phyloP scores from a whole-genome alignment of 257 asterid species.

The Apocynum venetum region DNA sequence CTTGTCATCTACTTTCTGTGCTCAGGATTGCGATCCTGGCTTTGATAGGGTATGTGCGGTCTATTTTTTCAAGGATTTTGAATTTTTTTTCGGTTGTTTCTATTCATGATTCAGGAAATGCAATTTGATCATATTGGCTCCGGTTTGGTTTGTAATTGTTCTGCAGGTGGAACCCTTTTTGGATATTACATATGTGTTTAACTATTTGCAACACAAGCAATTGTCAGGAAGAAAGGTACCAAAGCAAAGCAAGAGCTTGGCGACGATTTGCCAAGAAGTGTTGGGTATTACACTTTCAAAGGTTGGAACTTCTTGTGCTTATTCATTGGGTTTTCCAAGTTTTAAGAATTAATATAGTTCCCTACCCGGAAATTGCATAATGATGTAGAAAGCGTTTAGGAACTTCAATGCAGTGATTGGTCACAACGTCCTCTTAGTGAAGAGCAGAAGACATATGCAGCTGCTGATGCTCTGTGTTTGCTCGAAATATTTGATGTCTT shows the following conservation, averaged over 20 bases:
- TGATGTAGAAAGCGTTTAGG: slow-evolving; percentile 38
- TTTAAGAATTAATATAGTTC: background rate
- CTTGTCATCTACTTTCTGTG: slow-evolving; percentile 69
- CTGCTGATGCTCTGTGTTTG: slow-evolving; percentile 80
- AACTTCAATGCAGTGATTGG: slow-evolving; percentile 98
- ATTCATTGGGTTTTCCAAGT: background rate
- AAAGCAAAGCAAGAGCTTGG: slow-evolving; percentile 78
- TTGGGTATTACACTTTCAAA: slow-evolving; percentile 75
- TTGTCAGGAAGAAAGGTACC: slow-evolving; percentile 40
- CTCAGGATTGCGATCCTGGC: slow-evolving; percentile 64
- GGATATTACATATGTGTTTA: slow-evolving; percentile 62
- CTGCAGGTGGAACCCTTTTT: slow-evolving; percentile 82
- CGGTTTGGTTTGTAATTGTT: slow-evolving; percentile 13
- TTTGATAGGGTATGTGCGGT: slow-evolving; percentile 54
- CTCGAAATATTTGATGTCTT: slow-evolving; percentile 65
- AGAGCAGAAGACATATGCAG: slow-evolving; percentile 85
- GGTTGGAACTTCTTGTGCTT: slow-evolving; percentile 31
- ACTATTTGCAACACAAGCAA: slow-evolving; percentile 54
- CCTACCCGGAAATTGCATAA: background rate
- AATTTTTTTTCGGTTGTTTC: background rate
- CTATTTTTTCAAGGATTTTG: background rate
- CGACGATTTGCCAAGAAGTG: slow-evolving; percentile 72
- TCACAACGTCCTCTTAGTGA: slow-evolving; percentile 82
- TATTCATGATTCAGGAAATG: background rate
- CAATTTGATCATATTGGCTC: background rate